phyloP scores from a whole-genome alignment of 176 grass and related monocot genomes.

The Bonia amplexicaulis region DNA sequence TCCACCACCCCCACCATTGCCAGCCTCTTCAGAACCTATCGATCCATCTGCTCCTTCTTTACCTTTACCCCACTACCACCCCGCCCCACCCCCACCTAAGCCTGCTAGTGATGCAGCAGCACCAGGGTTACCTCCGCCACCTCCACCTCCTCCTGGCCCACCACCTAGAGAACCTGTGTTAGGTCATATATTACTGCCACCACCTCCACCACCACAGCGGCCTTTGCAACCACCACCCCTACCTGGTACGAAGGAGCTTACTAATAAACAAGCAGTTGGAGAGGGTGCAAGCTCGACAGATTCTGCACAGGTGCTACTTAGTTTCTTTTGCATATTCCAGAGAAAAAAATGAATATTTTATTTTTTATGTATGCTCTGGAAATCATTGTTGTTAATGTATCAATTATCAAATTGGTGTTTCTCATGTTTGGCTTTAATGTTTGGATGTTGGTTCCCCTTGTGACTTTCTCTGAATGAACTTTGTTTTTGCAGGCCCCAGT shows the following conservation, averaged over 20 bases:
- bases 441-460: constrained; percentile 12
- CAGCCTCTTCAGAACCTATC: constrained; percentile 47
- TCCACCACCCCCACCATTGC: constrained; percentile 64
- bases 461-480: constrained; percentile 25
- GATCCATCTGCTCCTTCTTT: constrained; percentile 42
- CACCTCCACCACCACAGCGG: constrained; percentile 62
- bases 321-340: not conserved
- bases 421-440: constrained; percentile 14
- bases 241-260: constrained; percentile 39
- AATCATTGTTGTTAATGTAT: constrained; percentile 8
- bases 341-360: not conserved
- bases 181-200: constrained; percentile 43
- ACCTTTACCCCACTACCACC: constrained; percentile 56
- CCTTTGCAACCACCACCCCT: constrained; percentile 40
- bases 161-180: constrained; percentile 55
- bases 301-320: constrained; percentile 42
- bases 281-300: constrained; percentile 39
- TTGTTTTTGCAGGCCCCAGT: constrained; percentile 40
- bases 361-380: constrained; percentile 8
- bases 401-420: not conserved
- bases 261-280: constrained; percentile 30
- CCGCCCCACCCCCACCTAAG: constrained; percentile 50
- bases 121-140: constrained; percentile 50
- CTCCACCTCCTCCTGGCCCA: constrained; percentile 73
- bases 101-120: constrained; percentile 25